Conservation (phyloP, 208 protist genomes). For the Crithidia fasciculata region DNA sequence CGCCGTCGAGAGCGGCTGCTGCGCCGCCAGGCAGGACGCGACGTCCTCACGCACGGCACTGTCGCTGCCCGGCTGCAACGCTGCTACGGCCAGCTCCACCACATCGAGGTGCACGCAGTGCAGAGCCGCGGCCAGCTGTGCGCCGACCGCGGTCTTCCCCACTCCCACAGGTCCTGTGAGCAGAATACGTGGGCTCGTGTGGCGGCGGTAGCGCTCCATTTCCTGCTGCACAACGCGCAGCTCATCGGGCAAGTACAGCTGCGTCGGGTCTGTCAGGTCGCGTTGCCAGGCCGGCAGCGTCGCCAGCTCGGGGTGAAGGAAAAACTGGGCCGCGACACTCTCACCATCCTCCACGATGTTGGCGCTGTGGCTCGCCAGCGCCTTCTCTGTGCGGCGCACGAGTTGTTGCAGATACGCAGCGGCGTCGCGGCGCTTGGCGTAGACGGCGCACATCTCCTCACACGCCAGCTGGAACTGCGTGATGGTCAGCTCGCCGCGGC, state of each 20-base stretch:
- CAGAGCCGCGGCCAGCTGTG: constrained; percentile 56
- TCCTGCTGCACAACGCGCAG: constrained; percentile 56
- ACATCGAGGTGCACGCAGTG: constrained; percentile 73
- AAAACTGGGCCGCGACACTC: constrained; percentile 35
- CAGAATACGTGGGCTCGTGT: constrained; percentile 57
- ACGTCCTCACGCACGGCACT: constrained; percentile 33
- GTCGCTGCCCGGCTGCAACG: background rate
- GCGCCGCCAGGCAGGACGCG: constrained; percentile 27
- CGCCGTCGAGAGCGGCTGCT: constrained; percentile 47
- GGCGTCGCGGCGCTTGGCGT: constrained; percentile 52
- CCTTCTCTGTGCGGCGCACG: constrained; percentile 32
- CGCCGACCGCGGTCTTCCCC: constrained; percentile 63
- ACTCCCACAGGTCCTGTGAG: constrained; percentile 50
- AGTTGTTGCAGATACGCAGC: constrained; percentile 58
- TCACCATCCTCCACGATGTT: background rate
- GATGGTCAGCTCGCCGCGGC: constrained; percentile 45
- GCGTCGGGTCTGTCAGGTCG: constrained; percentile 49
- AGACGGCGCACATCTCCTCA: constrained; percentile 52
- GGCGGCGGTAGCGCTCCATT: constrained; percentile 36
- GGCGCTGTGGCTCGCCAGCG: constrained; percentile 12
- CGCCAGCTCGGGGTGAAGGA: constrained; percentile 29
- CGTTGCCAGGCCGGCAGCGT: constrained; percentile 32
- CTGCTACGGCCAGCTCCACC: constrained; percentile 52
- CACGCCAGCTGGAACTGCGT: constrained; percentile 62
- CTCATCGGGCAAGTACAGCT: constrained; percentile 71